Evolutionary conservation across 495 filamentous ascomycete genomes (phyloP), one percentile per base, ranked within the genome.

Genomic region (Trichoderma parareesei): DNA sequence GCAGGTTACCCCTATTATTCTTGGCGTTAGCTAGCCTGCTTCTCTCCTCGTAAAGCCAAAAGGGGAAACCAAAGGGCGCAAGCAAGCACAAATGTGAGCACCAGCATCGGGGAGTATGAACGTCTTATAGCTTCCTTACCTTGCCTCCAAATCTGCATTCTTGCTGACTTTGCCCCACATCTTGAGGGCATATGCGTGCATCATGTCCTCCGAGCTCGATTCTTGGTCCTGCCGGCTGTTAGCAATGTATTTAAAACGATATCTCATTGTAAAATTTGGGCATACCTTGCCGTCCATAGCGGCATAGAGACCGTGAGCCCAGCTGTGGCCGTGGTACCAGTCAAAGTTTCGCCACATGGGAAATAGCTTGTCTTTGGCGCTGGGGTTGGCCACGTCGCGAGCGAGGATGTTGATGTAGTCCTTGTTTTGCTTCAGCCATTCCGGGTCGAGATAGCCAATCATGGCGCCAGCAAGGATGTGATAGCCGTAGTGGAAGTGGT

Each of bases 321-420:
- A 98, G 10, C 89, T 93, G 80, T 98, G 94, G 6, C 94, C 94
- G 71, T 95, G 86, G 76, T 84, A 97, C 90, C 92, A 97, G 75
- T 98, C 94, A 69, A 98, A 97, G 55, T 76, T 81, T 20, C 94
- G 85, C n/a, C 82, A 92, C 69, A 92, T 87, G 0, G 95, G 92
- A 78, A 97, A 98, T 68, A 84, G 85, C 16, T 79, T 78, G 72
- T 97, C 94, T 37, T 78, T 68, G 3, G 79, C 66, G 59, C 83
- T 85, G 0, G 94, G 87, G 70, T 96, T 98, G 65, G 92, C 86
- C 41, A 88, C 80, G 71, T 96, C 88, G 41, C 89, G 83, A 41
- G 91, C 85, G 40, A 96, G 80, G 66, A 83, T 87, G 71, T 96
- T 90, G 66, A 97, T 85, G 79, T 86, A 98, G 48, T 84, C 86